Percentiles rank a stretch among this genome's conserved stretches.
Evolutionary conservation across 2,329 filamentous ascomycete species (phyloP).

Genomic region (Pestalotiopsis sp.): DNA sequence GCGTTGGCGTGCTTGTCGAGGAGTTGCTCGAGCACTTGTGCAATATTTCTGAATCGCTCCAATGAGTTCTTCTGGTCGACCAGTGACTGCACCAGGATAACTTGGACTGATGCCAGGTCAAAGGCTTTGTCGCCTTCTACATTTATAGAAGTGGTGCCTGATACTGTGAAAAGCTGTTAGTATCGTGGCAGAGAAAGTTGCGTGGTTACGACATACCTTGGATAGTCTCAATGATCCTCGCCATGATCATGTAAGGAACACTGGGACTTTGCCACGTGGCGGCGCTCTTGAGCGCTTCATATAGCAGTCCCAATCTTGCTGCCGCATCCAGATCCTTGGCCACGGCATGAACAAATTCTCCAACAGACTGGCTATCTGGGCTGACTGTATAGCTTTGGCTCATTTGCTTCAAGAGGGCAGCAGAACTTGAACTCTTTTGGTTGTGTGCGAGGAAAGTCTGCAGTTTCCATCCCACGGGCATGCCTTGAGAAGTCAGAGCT

Average conservation of each 20-base stretch:
- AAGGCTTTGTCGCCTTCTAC: conserved; percentile 15
- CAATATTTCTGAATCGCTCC: conserved; percentile 27
- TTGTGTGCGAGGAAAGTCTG: conserved; percentile 28
- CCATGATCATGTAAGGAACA: conserved; percentile 16
- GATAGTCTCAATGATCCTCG: conserved; percentile 13
- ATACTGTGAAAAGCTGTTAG: not conserved
- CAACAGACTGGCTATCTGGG: conserved; percentile 23
- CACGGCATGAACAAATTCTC: conserved; percentile 28
- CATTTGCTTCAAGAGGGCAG: conserved; percentile 14
- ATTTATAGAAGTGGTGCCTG: not conserved
- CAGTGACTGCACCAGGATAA: conserved; percentile 18
- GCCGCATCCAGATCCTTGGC: conserved; percentile 19
- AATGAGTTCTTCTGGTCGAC: conserved; percentile 25
- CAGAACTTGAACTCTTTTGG: conserved; percentile 1
- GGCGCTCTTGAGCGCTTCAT: conserved; percentile 18
- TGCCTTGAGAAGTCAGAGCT: conserved; percentile 18
- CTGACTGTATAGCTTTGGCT: conserved; percentile 7
- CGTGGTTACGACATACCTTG: conserved; percentile 2
- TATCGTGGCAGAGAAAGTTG: not conserved
- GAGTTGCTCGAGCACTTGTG: conserved; percentile 35
- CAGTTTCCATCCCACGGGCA: conserved; percentile 29
- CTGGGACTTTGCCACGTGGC: conserved; percentile 22
- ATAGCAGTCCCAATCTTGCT: conserved; percentile 21
- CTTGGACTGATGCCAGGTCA: conserved; percentile 26
- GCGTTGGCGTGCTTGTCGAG: conserved; percentile 51